phyloP scores from a whole-genome alignment of 805 yeast genomes.

The Cyberlindnera meyerae region DNA sequence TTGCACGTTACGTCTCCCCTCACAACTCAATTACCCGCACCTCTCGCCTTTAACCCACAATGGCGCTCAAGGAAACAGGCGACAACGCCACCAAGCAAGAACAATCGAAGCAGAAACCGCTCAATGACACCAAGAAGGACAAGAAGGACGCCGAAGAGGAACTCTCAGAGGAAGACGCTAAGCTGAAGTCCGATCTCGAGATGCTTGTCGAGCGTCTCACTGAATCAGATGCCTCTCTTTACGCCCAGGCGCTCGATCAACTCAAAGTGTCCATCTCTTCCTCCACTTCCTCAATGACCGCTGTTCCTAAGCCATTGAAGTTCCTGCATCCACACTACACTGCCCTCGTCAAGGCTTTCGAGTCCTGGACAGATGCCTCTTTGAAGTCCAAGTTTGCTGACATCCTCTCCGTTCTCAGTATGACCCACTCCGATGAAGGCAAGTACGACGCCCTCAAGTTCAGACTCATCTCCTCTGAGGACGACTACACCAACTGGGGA shows the following conservation, averaged over 20 bases:
- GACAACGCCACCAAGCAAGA: conserved; percentile 26
- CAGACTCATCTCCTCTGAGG: conserved; percentile 57
- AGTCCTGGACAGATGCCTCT: conserved; percentile 52
- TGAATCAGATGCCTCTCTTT: conserved; percentile 44
- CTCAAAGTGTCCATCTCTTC: conserved; percentile 79
- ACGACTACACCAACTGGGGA: conserved; percentile 84
- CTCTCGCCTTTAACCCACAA: conserved; percentile 3
- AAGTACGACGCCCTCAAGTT: conserved; percentile 75
- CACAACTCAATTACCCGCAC: not conserved
- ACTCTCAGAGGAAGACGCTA: conserved; percentile 88
- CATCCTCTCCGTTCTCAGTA: conserved; percentile 85
- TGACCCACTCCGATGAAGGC: conserved; percentile 85
- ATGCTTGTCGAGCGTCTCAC: conserved; percentile 73
- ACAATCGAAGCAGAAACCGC: conserved; percentile 10
- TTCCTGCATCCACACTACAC: conserved; percentile 86
- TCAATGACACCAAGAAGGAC: conserved; percentile 14
- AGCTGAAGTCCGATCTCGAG: conserved; percentile 81
- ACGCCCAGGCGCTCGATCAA: conserved; percentile 57
- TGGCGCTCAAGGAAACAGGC: conserved; percentile 14
- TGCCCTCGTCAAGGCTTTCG: conserved; percentile 58
- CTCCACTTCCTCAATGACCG: conserved; percentile 97
- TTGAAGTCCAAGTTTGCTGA: conserved; percentile 70
- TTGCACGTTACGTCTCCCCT: not conserved
- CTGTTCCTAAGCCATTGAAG: conserved; percentile 97
- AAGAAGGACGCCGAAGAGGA: conserved; percentile 58